Percentiles rank a stretch among this genome's conserved stretches.
Evolutionary conservation across 495 filamentous ascomycete genomes (phyloP).

Genomic region (Ramalina peruviana): DNA sequence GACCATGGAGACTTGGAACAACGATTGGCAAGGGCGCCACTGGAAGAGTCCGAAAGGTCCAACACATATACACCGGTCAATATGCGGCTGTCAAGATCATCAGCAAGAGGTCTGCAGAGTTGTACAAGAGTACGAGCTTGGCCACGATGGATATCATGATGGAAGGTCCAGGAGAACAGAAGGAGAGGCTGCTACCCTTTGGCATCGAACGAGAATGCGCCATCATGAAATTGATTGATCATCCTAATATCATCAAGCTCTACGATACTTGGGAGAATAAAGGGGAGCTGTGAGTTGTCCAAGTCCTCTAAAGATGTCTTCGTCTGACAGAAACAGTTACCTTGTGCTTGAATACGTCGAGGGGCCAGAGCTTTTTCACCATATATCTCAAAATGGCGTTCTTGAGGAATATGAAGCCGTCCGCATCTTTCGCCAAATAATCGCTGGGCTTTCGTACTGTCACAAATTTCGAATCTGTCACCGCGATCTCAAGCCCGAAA

Average conservation of each 20-base stretch:
- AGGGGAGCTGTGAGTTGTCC: conserved; percentile 63
- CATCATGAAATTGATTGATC: conserved; percentile 90
- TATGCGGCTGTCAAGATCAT: conserved; percentile 90
- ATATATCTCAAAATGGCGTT: conserved; percentile 51
- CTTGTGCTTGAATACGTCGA: conserved; percentile 93
- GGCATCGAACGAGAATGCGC: conserved; percentile 85
- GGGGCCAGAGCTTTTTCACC: conserved; percentile 78
- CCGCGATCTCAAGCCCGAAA: conserved; percentile 93
- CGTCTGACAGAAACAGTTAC: conserved; percentile 43
- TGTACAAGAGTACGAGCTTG: conserved; percentile 62
- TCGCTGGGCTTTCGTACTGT: conserved; percentile 81
- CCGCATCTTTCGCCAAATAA: conserved; percentile 79
- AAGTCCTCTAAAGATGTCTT: not conserved
- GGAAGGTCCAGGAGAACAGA: conserved; percentile 32
- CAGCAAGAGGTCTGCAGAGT: conserved; percentile 55
- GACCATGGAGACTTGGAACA: conserved; percentile 82
- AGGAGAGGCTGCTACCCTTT: conserved; percentile 47
- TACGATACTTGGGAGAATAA: conserved; percentile 96
- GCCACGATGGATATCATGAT: conserved; percentile 49
- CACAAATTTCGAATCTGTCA: conserved; percentile 92
- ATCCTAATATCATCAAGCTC: conserved; percentile 80
- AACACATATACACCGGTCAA: conserved; percentile 59
- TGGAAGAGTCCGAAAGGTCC: conserved; percentile 67
- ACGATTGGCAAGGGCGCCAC: conserved; percentile 77
- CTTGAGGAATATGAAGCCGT: conserved; percentile 69